A percentile compares a stretch with the other conserved stretches of the same genome.
Evolutionary conservation across 2,329 filamentous ascomycete genomes (phyloP).

Genomic region (Aureobasidium namibiae): DNA sequence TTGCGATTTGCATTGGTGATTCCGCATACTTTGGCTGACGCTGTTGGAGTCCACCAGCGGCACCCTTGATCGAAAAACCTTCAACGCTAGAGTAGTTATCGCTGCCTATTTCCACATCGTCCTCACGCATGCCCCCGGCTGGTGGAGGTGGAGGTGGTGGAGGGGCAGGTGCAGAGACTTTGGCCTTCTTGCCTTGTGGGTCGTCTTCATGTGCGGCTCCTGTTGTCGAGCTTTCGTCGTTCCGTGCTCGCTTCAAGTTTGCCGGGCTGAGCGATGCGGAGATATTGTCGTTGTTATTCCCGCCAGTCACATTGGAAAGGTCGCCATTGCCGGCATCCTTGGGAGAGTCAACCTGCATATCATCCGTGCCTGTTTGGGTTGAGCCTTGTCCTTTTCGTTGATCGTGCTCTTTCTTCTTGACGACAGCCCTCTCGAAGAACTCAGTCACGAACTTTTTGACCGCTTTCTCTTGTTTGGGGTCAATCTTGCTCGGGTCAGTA

Average conservation of each 20-base stretch:
- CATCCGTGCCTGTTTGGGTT: slow-evolving; percentile 24
- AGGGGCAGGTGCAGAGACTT: slow-evolving; percentile 22
- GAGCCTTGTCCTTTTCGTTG: slow-evolving; percentile 52
- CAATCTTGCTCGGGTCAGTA: slow-evolving; percentile 64
- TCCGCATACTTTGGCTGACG: slow-evolving; percentile 14
- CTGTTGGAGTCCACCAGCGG: slow-evolving; percentile 16
- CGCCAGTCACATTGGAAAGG: slow-evolving; percentile 18
- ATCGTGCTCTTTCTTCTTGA: slow-evolving; percentile 64
- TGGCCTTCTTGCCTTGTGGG: slow-evolving; percentile 23
- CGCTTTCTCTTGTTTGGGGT: slow-evolving; percentile 65
- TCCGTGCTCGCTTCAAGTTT: slow-evolving; percentile 21
- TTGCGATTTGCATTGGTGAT: slow-evolving; percentile 36
- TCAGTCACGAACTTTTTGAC: slow-evolving; percentile 77
- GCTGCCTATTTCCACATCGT: background rate
- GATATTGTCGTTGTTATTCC: slow-evolving; percentile 16
- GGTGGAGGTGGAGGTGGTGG: slow-evolving; percentile 36
- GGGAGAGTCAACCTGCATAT: slow-evolving; percentile 22
- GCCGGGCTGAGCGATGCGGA: slow-evolving; percentile 14
- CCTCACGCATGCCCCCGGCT: slow-evolving; percentile 12
- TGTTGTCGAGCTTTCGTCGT: slow-evolving; percentile 23
- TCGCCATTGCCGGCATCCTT: slow-evolving; percentile 22
- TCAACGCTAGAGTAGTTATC: slow-evolving; percentile 17
- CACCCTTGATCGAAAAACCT: slow-evolving; percentile 23
- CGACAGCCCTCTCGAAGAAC: slow-evolving; percentile 78
- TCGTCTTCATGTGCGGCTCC: slow-evolving; percentile 27